Evolutionary conservation across 805 yeast genomes (phyloP), one percentile per base, ranked within the genome.

Genomic region (Pichia occidentalis): DNA sequence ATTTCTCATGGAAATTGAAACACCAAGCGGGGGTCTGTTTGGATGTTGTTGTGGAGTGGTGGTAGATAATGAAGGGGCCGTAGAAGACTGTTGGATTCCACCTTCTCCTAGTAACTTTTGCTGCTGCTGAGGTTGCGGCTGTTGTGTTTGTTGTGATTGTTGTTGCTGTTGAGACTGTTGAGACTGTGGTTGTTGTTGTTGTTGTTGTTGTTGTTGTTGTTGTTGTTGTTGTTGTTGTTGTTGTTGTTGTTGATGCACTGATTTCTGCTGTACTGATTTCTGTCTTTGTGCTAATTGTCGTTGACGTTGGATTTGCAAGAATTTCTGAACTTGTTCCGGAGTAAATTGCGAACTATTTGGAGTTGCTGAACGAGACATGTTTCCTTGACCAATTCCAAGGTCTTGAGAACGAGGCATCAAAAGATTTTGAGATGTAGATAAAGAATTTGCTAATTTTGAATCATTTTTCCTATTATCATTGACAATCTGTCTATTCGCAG

Each of bases 321-420:
- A 51, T 44, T 73, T 76, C 49, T 77, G 82, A 11, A 77, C 56
- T 47, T 77, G 85, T 42, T 77, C 83, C 8, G 70, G 69, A 0
- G 80, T 73, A 40, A 73, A 72, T 8, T 77, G 76, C 1, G 74
- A 66, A 4, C 78, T 79, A 50, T 72, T 71, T 8, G 80, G 72
- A 1, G 71, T 64, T 0, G 73, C 64, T 4, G 76, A 66, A 24
- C 67, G 20, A n/a, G 41, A 32, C 12, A 41, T 27, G 10, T 38
- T 32, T 9, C 18, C 21, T 36, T 21, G 34, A 41, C 14, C 37
- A 45, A 20, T 19, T 25, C 9, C 29, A 16, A n/a, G 43, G 31
- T 19, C 36, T 34, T 14, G 39, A 37, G 34, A 32, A 47, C 13
- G 49, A 27, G 5, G 34, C 34, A 34, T 39, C 37, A 13, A 35